These are phyloP conservation scores for Tausonia pullulans DNA, from an alignment of 1,284 basidiomycete species.

Conservation along the genomic window DNA sequence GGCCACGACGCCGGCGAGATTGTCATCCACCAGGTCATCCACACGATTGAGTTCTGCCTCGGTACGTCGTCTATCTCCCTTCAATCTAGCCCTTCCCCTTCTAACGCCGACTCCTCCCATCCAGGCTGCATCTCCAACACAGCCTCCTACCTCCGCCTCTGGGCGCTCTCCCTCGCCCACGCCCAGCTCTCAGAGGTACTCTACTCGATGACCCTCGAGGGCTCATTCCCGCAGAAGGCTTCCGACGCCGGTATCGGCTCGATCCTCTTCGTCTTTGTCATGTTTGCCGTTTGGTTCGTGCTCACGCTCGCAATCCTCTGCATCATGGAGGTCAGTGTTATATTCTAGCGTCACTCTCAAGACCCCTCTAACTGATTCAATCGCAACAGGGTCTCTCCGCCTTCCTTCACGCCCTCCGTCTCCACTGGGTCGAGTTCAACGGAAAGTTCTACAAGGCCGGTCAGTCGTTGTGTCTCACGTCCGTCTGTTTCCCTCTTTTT, in stretches of 20 bases:
- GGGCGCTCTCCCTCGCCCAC: slow-evolving; percentile 96
- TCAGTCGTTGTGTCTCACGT: slow-evolving; percentile 45
- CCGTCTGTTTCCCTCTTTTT: slow-evolving; percentile 15
- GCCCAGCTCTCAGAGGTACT: slow-evolving; percentile 94
- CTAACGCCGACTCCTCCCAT: not conserved
- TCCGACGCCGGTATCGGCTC: slow-evolving; percentile 35
- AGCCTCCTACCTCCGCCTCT: slow-evolving; percentile 95
- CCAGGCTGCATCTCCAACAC: slow-evolving; percentile 91
- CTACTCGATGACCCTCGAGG: slow-evolving; percentile 70
- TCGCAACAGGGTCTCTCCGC: slow-evolving; percentile 66
- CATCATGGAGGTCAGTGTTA: slow-evolving; percentile 67
- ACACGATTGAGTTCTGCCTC: slow-evolving; percentile 97
- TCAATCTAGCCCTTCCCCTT: not conserved
- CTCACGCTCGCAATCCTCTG: slow-evolving; percentile 69
- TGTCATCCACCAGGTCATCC: slow-evolving; percentile 92
- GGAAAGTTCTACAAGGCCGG: slow-evolving; percentile 91
- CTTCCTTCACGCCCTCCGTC: slow-evolving; percentile 88
- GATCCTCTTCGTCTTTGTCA: slow-evolving; percentile 49
- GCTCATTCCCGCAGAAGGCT: slow-evolving; percentile 43
- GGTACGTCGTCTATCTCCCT: slow-evolving; percentile 24
- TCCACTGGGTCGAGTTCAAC: slow-evolving; percentile 97
- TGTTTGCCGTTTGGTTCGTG: slow-evolving; percentile 69
- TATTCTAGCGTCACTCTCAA: not conserved
- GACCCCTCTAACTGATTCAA: not conserved
- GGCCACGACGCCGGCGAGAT: slow-evolving; percentile 82